Percentiles rank a stretch among this genome's conserved stretches.
Evolutionary conservation across 169 alveolate genomes (phyloP).

Genomic region (Cytauxzoon felis): DNA sequence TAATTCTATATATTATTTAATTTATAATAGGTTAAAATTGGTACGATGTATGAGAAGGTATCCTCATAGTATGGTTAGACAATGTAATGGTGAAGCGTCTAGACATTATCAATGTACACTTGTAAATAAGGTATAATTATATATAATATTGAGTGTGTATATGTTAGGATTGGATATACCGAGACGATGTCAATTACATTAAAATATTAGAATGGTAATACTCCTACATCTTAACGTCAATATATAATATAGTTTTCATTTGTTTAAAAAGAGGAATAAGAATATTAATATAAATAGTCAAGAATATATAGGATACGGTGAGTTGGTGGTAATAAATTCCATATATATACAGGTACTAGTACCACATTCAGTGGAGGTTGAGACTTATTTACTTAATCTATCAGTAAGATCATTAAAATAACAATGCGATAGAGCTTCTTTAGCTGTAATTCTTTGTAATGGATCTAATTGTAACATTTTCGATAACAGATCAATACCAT

Average conservation of each 20-base stretch:
- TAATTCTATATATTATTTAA: not conserved
- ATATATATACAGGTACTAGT: not conserved
- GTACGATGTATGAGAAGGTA: conserved; percentile 64
- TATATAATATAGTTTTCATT: conserved; percentile 20
- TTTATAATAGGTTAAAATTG: conserved; percentile 56
- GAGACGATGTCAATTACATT: conserved; percentile 37
- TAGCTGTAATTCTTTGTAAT: conserved; percentile 91
- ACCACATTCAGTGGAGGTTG: not conserved
- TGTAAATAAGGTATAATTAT: conserved; percentile 17
- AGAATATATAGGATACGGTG: not conserved
- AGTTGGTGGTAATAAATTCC: conserved; percentile 3
- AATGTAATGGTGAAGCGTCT: conserved; percentile 60
- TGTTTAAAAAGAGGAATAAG: conserved; percentile 16
- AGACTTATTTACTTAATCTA: not conserved
- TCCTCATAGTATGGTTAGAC: conserved; percentile 40
- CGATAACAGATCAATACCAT: conserved; percentile 86
- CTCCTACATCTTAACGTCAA: not conserved
- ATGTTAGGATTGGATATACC: conserved; percentile 47
- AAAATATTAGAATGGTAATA: conserved; percentile 43
- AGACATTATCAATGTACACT: conserved; percentile 58
- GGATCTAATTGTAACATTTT: conserved; percentile 91
- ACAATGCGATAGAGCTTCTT: conserved; percentile 91
- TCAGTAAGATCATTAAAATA: conserved; percentile 84
- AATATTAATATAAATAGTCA: not conserved
- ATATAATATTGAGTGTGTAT: not conserved